These are phyloP conservation scores for Rhynchosporium secalis DNA, from an alignment of 2,329 filamentous ascomycete genomes.

Conservation along the genomic window DNA sequence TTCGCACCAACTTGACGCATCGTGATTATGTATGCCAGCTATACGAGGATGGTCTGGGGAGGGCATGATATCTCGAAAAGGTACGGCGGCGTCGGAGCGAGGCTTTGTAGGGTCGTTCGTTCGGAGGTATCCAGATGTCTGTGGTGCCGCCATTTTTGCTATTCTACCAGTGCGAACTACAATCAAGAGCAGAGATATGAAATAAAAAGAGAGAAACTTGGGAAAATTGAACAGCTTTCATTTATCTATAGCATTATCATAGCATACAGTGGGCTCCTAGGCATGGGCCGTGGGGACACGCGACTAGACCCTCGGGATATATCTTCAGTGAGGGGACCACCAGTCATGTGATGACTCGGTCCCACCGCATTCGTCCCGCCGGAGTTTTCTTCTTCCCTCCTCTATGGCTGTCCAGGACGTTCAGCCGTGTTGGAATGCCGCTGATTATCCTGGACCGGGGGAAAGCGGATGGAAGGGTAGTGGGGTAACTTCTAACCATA, in stretches of 20 bases:
- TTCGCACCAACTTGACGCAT: conserved; percentile 36
- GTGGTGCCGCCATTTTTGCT: conserved; percentile 32
- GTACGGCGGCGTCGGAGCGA: conserved; percentile 35
- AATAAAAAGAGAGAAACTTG: background rate
- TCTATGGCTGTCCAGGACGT: background rate
- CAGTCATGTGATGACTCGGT: conserved; percentile 12
- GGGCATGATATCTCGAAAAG: conserved; percentile 35
- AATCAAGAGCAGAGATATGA: conserved; percentile 3
- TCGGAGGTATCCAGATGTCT: conserved; percentile 34
- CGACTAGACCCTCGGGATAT: conserved; percentile 17
- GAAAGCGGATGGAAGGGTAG: conserved; percentile 5
- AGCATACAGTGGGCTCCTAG: conserved; percentile 20
- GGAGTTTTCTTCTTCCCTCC: background rate
- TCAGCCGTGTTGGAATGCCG: conserved; percentile 4
- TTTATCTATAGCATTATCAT: conserved; percentile 19
- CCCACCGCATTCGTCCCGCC: conserved; percentile 9
- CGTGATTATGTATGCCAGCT: conserved; percentile 34
- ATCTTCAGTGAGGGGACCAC: conserved; percentile 15
- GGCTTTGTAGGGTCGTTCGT: conserved; percentile 33
- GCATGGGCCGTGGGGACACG: conserved; percentile 20
- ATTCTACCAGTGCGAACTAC: conserved; percentile 13
- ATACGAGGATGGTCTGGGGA: conserved; percentile 32
- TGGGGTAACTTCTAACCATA: background rate
- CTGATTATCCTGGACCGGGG: background rate
- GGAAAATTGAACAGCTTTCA: conserved; percentile 1